Conservation (phyloP, 2,329 filamentous ascomycete genomes). For the Metarhizium brunneum region DNA sequence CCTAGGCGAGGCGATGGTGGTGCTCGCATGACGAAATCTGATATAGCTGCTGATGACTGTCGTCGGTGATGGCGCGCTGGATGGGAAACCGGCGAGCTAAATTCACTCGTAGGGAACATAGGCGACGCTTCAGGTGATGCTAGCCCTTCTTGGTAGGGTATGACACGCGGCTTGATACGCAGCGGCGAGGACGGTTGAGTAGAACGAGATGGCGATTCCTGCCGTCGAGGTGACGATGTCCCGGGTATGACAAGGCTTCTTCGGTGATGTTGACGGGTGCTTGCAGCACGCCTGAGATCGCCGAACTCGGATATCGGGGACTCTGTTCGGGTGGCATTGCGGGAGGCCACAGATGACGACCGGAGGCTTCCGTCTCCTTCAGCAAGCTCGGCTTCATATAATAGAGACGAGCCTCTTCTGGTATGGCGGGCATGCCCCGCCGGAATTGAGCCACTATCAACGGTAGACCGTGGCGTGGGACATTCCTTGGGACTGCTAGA, state of each 20-base stretch:
- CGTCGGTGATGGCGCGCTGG: constrained; percentile 64
- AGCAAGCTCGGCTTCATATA: constrained; percentile 73
- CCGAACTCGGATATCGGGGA: constrained; percentile 86
- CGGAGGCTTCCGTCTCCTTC: constrained; percentile 84
- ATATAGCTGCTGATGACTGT: constrained; percentile 84
- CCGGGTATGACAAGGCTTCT: constrained; percentile 77
- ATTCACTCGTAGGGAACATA: constrained; percentile 73
- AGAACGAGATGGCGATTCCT: constrained; percentile 77
- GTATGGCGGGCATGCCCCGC: constrained; percentile 52
- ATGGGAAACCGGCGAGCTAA: constrained; percentile 62
- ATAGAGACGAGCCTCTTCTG: constrained; percentile 62
- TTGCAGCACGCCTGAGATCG: constrained; percentile 64
- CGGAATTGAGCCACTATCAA: constrained; percentile 42
- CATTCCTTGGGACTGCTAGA: constrained; percentile 88
- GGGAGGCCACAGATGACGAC: constrained; percentile 66
- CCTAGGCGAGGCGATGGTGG: constrained; percentile 76
- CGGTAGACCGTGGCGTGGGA: constrained; percentile 80
- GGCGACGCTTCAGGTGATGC: constrained; percentile 86
- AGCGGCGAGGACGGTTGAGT: constrained; percentile 79
- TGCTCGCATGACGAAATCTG: constrained; percentile 53
- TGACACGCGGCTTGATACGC: constrained; percentile 70
- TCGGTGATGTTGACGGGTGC: constrained; percentile 74
- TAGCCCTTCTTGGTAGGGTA: constrained; percentile 53
- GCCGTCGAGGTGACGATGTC: constrained; percentile 68
- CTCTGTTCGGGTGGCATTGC: constrained; percentile 62